These are phyloP conservation scores for Aspergillus ibericus DNA, from an alignment of 2,329 filamentous ascomycete genomes.

Conservation along the genomic window DNA sequence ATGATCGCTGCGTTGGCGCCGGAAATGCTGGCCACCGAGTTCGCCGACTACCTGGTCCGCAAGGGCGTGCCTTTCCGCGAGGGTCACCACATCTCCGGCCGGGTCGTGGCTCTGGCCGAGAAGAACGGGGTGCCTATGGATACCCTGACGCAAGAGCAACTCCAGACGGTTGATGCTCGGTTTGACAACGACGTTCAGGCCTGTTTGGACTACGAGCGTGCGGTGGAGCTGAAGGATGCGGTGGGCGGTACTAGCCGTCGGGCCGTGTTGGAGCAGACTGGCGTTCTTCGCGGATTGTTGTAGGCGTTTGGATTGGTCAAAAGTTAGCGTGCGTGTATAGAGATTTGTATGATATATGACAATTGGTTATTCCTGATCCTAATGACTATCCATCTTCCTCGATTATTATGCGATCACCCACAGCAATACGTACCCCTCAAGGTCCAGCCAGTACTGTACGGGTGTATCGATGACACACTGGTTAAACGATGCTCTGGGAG, in stretches of 20 bases:
- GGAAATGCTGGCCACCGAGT: conserved; percentile 72
- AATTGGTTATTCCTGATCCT: background rate
- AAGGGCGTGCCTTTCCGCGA: conserved; percentile 71
- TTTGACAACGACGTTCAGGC: conserved; percentile 70
- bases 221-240: conserved; percentile 75
- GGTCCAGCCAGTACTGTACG: too few relatives aligned
- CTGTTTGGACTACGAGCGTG: conserved; percentile 77
- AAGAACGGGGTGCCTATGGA: conserved; percentile 67
- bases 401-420: too few relatives aligned
- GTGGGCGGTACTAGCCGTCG: conserved; percentile 76
- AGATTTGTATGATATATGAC: background rate
- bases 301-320: conserved; percentile 15
- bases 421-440: too few relatives aligned
- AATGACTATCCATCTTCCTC: too few relatives aligned
- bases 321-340: conserved; percentile 1
- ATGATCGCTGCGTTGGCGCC: conserved; percentile 78
- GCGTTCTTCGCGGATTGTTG: conserved; percentile 59
- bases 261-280: conserved; percentile 68
- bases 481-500: too few relatives aligned
- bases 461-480: too few relatives aligned
- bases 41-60: conserved; percentile 50
- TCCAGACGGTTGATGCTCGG: conserved; percentile 66
- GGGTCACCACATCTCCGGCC: conserved; percentile 75
- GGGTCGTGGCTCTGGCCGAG: conserved; percentile 71
- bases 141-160: conserved; percentile 64